These are phyloP conservation scores for Canavalia gladiata DNA, from an alignment of 306 rosid genomes.

Conservation along the genomic window DNA sequence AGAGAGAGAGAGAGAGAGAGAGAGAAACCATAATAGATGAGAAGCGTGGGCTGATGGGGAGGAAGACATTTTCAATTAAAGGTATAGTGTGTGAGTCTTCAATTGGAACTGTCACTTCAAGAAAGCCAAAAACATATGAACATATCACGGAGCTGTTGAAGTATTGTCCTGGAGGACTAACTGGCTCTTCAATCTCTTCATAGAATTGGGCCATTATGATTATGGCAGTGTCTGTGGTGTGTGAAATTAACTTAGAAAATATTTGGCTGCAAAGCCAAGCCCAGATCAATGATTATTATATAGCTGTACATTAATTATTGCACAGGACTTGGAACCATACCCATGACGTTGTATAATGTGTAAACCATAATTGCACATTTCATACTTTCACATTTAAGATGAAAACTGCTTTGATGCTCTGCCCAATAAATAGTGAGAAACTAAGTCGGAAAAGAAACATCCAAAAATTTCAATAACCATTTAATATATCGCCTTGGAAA, in stretches of 20 bases:
- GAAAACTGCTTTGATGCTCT: background rate
- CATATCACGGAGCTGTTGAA: constrained; percentile 56
- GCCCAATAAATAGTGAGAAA: background rate
- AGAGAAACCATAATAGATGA: constrained; percentile 64
- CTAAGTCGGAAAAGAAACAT: background rate
- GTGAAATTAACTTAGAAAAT: background rate
- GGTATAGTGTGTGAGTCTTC: constrained; percentile 37
- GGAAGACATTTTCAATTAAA: constrained; percentile 51
- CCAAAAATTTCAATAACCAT: background rate
- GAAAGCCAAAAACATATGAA: constrained; percentile 55
- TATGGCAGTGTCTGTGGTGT: background rate
- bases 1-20: background rate
- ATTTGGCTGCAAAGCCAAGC: background rate
- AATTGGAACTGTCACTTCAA: constrained; percentile 57
- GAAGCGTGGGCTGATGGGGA: constrained; percentile 69
- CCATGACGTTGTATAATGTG: background rate
- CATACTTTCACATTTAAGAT: background rate
- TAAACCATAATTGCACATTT: background rate
- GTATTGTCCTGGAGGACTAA: constrained; percentile 68
- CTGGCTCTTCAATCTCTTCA: constrained; percentile 58
- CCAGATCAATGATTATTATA: background rate
- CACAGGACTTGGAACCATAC: background rate
- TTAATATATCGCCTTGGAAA: background rate
- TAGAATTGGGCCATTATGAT: constrained; percentile 17
- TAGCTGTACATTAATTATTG: background rate